Conservation (phyloP, 1,284 basidiomycete species). For the Austropuccinia psidii region DNA sequence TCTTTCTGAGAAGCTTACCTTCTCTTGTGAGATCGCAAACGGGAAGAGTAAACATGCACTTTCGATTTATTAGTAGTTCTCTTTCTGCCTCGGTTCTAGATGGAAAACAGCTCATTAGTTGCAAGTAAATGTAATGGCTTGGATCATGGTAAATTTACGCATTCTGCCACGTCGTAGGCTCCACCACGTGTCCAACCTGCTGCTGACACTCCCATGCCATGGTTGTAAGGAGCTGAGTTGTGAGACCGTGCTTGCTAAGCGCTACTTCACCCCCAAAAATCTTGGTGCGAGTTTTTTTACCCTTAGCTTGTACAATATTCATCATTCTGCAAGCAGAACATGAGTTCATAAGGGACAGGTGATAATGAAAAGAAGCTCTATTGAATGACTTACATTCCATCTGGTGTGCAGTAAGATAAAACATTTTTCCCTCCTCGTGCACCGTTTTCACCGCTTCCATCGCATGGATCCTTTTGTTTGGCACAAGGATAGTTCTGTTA, state of each 20-base stretch:
- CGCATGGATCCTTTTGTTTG: constrained; percentile 22
- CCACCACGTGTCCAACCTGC: constrained; percentile 15
- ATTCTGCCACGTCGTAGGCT: constrained; percentile 22
- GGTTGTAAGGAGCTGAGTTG: constrained; percentile 16
- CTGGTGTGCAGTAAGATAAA: constrained; percentile 35
- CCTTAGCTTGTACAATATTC: constrained; percentile 32
- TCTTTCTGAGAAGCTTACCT: not conserved
- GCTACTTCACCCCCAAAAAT: constrained; percentile 31
- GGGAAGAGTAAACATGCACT: constrained; percentile 36
- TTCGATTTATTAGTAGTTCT: constrained; percentile 9
- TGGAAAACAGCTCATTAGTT: not conserved
- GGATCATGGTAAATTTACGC: not conserved
- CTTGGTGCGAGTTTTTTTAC: constrained; percentile 3
- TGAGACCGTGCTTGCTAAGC: not conserved
- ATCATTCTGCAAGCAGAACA: constrained; percentile 21
- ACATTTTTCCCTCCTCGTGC: constrained; percentile 21
- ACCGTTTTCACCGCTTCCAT: constrained; percentile 32
- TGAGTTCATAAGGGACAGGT: not conserved
- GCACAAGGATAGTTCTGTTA: not conserved
- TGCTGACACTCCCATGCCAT: constrained; percentile 28
- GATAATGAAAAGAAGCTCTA: not conserved
- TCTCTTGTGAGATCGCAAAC: constrained; percentile 31
- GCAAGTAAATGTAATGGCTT: not conserved
- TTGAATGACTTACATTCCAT: constrained; percentile 25
- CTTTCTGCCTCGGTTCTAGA: constrained; percentile 21